phyloP scores from a whole-genome alignment of 306 rosid genomes.

The Lagenaria siceraria region DNA sequence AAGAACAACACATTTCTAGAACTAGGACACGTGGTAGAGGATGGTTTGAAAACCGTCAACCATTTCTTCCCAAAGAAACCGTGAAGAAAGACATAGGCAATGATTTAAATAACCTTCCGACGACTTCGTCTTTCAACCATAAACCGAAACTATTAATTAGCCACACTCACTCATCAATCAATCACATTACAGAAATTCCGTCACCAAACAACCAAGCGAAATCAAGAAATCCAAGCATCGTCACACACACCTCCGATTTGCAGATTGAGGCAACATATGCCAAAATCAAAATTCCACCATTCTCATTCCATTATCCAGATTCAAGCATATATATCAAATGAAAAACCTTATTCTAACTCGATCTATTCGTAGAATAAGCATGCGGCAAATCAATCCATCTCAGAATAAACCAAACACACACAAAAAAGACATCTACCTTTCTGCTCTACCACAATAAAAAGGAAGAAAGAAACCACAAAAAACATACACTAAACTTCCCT shows the following conservation, averaged over 20 bases:
- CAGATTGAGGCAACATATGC: conserved; percentile 1
- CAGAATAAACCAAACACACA: background rate
- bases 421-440: background rate
- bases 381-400: conserved; percentile 1
- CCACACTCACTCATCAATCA: background rate
- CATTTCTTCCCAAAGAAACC: background rate
- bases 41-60: background rate
- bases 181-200: background rate
- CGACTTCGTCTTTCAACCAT: background rate
- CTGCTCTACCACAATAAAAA: background rate
- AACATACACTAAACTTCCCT: background rate
- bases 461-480: background rate
- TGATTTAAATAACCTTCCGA: background rate
- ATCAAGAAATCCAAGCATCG: conserved; percentile 4
- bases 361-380: conserved; percentile 9
- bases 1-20: background rate
- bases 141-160: background rate
- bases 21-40: background rate
- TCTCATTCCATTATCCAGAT: background rate
- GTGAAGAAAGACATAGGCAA: background rate
- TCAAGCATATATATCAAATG: background rate
- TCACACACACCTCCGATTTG: background rate
- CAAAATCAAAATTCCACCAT: background rate
- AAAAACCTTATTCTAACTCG: background rate
- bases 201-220: conserved; percentile 1